Base-by-base conservation (phyloP, 2,329 filamentous ascomycete species). In the Neofusicoccum sp. region DNA sequence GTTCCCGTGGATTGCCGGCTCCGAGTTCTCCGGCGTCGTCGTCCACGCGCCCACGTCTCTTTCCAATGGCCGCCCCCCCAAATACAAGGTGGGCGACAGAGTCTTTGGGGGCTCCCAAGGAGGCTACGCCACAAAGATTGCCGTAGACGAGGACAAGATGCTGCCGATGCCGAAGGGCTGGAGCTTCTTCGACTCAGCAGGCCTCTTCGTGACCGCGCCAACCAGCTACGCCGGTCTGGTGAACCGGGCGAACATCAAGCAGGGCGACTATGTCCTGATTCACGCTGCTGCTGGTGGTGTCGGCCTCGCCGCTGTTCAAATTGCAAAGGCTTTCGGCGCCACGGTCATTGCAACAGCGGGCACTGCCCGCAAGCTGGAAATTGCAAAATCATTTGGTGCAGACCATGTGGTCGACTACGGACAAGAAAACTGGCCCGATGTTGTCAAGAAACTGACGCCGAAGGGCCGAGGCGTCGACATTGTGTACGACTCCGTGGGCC, bases 271-370 rank as follows among this genome's bases (percentile, higher is more conserved):
- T 76, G 93, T 97, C 1, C 85, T 98, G 7, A 86, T 98, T 12
- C 93, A 98, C 71, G 93, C 93, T 1, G 93, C 92, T 0, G 93
- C 93, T 0, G 93, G 93, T 2, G 93, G 93, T 14, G 93, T 97
- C 9, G 93, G 93, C 0, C 79, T 97, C 1, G 91, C 93, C 1
- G 93, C 93, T 4, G 92, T 98, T 26, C 93, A 97, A 75, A 87
- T 98, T 63, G 93, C 93, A 30, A 97, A 97, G 77, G 93, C 93
- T 0, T 87, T 89, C 56, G 93, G 93, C 6, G 93, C 93, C 8
- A 95, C 84, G 3, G 93, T 98, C n/a, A 88, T 98, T 63, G 93
- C 93, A 4, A 97, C 93, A 0, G 93, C 92, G 0, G 91, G 92
- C 1, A 90, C 89, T 1, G 74, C 85, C 67, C 85, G 88, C 57